Conservation (phyloP, 192 early-diverging fungal species). For the Chytriomyces confervae region DNA sequence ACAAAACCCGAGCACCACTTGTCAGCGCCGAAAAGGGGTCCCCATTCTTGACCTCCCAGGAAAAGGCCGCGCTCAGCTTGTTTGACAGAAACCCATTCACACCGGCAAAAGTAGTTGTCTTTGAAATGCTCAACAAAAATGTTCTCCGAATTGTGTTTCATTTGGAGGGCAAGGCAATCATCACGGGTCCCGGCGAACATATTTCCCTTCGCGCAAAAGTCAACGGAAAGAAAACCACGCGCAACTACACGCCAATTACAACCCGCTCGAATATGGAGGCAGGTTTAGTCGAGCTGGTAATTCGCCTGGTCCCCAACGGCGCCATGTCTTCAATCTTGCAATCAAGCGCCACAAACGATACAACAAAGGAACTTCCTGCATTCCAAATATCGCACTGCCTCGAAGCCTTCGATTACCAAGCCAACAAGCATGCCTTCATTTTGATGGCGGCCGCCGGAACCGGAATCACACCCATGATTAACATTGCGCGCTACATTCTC, state of each 20-base stretch:
- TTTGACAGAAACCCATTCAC: too few species aligned
- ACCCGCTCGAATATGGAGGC: background rate
- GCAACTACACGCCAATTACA: slow-evolving; percentile 7
- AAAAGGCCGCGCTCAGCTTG: too few species aligned
- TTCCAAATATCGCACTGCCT: background rate
- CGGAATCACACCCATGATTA: slow-evolving; percentile 12
- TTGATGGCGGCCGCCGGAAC: background rate
- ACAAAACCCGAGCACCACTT: background rate
- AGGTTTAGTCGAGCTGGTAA: background rate
- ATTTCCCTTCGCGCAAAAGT: background rate
- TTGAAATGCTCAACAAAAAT: background rate
- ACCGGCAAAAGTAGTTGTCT: too few species aligned
- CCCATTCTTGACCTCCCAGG: background rate
- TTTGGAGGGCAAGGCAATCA: background rate
- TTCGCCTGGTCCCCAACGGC: slow-evolving; percentile 4
- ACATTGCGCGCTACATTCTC: background rate
- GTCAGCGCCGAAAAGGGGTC: background rate
- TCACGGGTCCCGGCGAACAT: slow-evolving; percentile 1
- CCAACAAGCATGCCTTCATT: background rate
- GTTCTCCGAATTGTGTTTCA: background rate
- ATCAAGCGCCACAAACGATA: background rate
- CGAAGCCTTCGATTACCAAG: background rate
- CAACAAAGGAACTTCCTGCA: background rate
- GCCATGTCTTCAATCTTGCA: background rate
- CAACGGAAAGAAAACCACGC: background rate